Percentiles rank a stretch among this genome's conserved stretches.
Conservation (phyloP, 495 filamentous ascomycete genomes). For the Neurospora discreta region DNA sequence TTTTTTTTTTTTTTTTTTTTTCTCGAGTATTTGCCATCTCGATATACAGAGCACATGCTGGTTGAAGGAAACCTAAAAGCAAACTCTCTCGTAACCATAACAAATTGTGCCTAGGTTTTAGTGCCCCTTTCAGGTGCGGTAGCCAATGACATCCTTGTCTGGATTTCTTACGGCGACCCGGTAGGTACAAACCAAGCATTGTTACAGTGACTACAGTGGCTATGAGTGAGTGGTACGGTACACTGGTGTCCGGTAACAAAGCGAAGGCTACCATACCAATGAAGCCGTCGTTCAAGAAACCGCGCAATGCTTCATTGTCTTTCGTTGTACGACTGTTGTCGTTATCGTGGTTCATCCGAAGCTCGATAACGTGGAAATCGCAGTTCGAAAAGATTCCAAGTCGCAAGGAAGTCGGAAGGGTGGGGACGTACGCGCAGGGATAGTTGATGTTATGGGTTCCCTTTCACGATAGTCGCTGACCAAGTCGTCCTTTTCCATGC, state of each 20-base stretch:
- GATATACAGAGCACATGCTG: neutral
- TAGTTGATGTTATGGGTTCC: neutral
- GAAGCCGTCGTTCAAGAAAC: neutral
- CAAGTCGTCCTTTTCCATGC: neutral
- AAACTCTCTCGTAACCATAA: neutral
- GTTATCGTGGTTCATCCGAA: neutral
- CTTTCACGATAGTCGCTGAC: neutral
- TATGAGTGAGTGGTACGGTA: neutral
- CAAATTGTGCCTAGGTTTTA: neutral
- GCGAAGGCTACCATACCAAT: neutral
- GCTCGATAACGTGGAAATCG: neutral
- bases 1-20: no score
- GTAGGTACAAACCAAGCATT: neutral
- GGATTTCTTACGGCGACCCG: neutral
- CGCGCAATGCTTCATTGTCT: neutral
- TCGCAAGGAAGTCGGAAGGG: neutral
- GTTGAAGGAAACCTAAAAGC: neutral
- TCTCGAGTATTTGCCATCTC: neutral
- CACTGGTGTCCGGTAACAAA: neutral
- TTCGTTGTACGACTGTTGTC: neutral
- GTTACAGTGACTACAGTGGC: neutral
- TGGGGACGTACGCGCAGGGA: neutral
- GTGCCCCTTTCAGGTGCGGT: neutral
- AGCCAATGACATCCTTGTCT: neutral
- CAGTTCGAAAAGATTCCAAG: neutral